phyloP scores from a whole-genome alignment of 805 yeast genomes.

The Pichia rugopelliculosa region DNA sequence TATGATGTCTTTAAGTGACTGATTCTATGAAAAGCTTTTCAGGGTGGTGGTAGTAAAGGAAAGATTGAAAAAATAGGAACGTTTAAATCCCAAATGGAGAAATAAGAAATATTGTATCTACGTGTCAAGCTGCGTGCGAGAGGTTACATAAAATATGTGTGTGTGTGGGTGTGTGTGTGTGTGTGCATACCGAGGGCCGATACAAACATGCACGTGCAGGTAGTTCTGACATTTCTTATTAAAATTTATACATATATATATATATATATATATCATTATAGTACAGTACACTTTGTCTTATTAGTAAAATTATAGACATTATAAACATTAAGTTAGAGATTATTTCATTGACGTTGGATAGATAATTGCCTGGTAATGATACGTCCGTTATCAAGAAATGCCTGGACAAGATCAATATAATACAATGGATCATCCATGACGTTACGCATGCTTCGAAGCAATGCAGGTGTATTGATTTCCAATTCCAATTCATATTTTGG shows the following conservation, averaged over 20 bases:
- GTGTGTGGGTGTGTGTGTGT: no score
- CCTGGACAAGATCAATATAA: conserved; percentile 39
- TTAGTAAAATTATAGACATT: background rate
- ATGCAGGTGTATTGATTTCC: conserved; percentile 28
- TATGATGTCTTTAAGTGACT: no score
- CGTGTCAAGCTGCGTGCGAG: no score
- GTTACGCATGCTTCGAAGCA: conserved; percentile 25
- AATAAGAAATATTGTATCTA: no score
- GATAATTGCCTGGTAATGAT: conserved; percentile 28
- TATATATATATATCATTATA: no score
- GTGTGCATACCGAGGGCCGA: background rate
- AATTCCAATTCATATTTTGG: conserved; percentile 29
- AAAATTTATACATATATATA: no score
- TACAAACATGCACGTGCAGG: background rate
- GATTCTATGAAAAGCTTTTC: background rate
- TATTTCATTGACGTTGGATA: conserved; percentile 14
- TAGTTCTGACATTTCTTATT: no score
- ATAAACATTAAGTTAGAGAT: background rate
- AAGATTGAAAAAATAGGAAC: background rate
- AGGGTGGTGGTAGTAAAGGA: no score
- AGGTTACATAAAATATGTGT: no score
- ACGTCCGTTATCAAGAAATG: conserved; percentile 39
- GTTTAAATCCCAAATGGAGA: background rate
- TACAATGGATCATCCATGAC: conserved; percentile 33
- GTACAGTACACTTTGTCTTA: no score